Conservation (phyloP, 208 protist species). For the Trypanosoma platydactyli region DNA sequence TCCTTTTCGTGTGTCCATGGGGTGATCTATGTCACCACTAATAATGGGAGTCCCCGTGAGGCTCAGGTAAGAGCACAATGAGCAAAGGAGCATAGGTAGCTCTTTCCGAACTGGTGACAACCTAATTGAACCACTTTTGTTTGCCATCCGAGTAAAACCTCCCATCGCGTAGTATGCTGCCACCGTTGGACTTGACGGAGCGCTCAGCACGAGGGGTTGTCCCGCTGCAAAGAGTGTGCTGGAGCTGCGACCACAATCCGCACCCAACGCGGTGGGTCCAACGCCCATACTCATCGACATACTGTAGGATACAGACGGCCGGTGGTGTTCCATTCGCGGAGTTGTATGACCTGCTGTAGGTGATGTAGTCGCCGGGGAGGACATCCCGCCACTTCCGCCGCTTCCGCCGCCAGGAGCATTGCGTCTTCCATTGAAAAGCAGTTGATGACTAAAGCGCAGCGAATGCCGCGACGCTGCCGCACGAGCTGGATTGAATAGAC, state of each 20-base stretch:
- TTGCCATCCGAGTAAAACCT: slow-evolving; percentile 8
- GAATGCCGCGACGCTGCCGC: slow-evolving; percentile 12
- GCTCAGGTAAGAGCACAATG: slow-evolving; percentile 55
- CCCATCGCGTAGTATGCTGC: slow-evolving; percentile 22
- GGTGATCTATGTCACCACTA: slow-evolving; percentile 52
- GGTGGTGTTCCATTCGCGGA: background rate
- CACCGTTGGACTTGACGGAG: slow-evolving; percentile 4
- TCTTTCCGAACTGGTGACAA: slow-evolving; percentile 40
- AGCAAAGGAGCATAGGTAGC: slow-evolving; percentile 49
- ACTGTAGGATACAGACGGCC: slow-evolving; percentile 19
- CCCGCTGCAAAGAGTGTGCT: slow-evolving; percentile 12
- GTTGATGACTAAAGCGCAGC: slow-evolving; percentile 17
- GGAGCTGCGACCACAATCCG: slow-evolving; percentile 1
- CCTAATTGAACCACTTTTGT: background rate
- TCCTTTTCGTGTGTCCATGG: slow-evolving; percentile 72
- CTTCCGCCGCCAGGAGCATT: background rate
- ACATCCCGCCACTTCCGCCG: background rate
- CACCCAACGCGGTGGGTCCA: background rate
- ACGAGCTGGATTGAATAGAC: slow-evolving; percentile 52
- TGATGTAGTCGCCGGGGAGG: slow-evolving; percentile 3
- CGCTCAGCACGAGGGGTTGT: background rate
- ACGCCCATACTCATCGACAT: background rate
- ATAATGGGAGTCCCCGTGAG: slow-evolving; percentile 69
- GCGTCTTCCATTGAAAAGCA: slow-evolving; percentile 16
- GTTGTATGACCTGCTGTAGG: background rate